These are phyloP conservation scores for Colletotrichum phormii DNA, from an alignment of 2,329 filamentous ascomycete species.

Conservation along the genomic window DNA sequence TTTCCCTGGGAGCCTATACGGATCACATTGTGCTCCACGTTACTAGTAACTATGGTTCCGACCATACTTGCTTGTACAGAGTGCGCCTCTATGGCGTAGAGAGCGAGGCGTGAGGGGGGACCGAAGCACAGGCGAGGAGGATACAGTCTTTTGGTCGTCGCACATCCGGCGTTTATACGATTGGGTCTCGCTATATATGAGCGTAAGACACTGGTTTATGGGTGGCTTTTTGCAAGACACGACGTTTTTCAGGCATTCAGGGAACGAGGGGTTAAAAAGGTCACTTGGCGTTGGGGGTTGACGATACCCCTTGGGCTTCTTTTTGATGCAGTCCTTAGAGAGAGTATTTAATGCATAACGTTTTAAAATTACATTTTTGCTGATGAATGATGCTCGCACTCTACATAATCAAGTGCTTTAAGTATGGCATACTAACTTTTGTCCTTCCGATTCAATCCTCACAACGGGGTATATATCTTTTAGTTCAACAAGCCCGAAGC, in stretches of 20 bases:
- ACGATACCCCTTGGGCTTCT: conserved; percentile 35
- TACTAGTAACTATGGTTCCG: conserved; percentile 68
- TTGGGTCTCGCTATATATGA: neutral
- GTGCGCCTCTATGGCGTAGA: conserved; percentile 66
- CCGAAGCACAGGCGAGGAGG: neutral
- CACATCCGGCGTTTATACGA: neutral
- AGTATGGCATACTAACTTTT: neutral
- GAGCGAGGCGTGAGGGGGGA: conserved; percentile 32
- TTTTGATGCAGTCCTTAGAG: conserved; percentile 12
- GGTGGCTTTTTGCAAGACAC: neutral
- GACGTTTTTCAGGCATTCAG: conserved; percentile 23
- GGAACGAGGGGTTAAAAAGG: conserved; percentile 7
- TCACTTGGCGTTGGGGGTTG: conserved; percentile 33
- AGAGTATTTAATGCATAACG: conserved; percentile 19
- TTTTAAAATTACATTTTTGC: neutral
- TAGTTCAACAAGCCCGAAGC: conserved; percentile 74
- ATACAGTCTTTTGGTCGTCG: neutral
- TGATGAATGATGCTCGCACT: neutral
- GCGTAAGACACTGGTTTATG: neutral
- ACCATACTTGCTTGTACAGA: conserved; percentile 76
- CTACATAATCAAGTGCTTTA: neutral
- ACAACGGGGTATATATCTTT: conserved; percentile 46
- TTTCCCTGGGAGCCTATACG: conserved; percentile 59
- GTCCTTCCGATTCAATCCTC: neutral
- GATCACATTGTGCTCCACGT: conserved; percentile 66